A percentile compares a stretch with the other conserved stretches of the same genome.
Evolutionary conservation across 495 filamentous ascomycete species (phyloP).

Genomic region (Neurospora cerealis): DNA sequence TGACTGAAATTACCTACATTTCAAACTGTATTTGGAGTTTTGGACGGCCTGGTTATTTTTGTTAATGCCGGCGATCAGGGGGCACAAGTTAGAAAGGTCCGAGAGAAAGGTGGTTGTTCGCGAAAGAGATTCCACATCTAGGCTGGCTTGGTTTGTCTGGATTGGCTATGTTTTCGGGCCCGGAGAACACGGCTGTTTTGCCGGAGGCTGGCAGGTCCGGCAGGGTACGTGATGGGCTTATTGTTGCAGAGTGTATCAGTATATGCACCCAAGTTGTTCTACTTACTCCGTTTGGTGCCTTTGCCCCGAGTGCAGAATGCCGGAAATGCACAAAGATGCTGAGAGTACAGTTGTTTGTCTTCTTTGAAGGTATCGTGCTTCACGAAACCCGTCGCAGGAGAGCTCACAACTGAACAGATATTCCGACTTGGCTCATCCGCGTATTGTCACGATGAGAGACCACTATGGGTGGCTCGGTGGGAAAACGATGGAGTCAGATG

Average conservation of each 20-base stretch:
- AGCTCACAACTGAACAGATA: no score
- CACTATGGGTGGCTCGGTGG: not conserved
- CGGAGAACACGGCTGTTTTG: not conserved
- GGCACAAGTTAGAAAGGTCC: not conserved
- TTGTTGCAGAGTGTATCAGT: not conserved
- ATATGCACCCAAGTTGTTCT: not conserved
- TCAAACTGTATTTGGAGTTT: not conserved
- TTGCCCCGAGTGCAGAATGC: not conserved
- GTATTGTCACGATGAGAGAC: not conserved
- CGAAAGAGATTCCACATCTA: not conserved
- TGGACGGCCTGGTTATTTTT: not conserved
- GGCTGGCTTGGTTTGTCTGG: not conserved
- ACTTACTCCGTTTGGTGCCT: not conserved
- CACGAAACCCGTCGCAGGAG: not conserved
- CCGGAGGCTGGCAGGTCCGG: not conserved
- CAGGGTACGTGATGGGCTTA: not conserved
- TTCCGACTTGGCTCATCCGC: no score
- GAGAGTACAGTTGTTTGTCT: not conserved
- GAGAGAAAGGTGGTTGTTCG: not conserved
- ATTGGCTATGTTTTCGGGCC: not conserved
- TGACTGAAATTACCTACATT: not conserved
- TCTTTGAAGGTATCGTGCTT: not conserved
- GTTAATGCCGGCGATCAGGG: not conserved
- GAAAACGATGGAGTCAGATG: not conserved
- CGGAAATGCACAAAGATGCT: not conserved